Base-by-base conservation (phyloP, 768 basidiomycete species). In the Collybiopsis luxurians region DNA sequence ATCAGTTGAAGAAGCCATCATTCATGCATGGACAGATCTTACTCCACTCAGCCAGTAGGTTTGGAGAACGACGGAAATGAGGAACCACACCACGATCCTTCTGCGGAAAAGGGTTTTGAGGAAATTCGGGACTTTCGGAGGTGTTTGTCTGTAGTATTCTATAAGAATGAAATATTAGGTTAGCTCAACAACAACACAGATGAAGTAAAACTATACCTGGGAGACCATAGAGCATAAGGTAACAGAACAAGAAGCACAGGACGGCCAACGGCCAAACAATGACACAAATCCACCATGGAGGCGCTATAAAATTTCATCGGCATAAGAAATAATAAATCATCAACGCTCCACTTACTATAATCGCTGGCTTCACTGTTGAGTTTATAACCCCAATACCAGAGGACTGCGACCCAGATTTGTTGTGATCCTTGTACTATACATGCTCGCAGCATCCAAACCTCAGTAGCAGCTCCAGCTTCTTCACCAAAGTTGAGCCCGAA, bases 401-500 rank as follows among this genome's bases (percentile, higher is more conserved):
- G 74, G 5, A 90, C 95, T 3, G 95, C 90, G 9, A 96, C 89
- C 95, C 95, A 97, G 31, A 97, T 84, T 72, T 96, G 95, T 63
- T 97, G 95, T 7, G 93, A 89, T 39, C 95, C 95, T 72, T 97
- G 95, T 0, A 97, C 95, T 58, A 95, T 75, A 68, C 92, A 95
- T 13, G 95, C 95, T 30, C 95, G 83, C 57, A 94, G 68, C 26
- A 87, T 89, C 95, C 95, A 97, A 17, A 95, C 85, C 70, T 97
- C 94, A 5, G 95, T 95, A 0, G 95, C 92, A 53, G 95, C 93
- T 13, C 31, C 90, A 21, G 94, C 95, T 79, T 96, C 95, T 76
- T 97, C 95, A 71, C 95, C 95, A 70, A 97, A 97, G 72, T 97
- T 97, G 61, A 95, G 80, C 66, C 95, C 95, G 66, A 97, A 97